Evolutionary conservation across 495 filamentous ascomycete species (phyloP), one percentile per base, ranked within the genome.

Genomic region (Talaromyces stipitatus): DNA sequence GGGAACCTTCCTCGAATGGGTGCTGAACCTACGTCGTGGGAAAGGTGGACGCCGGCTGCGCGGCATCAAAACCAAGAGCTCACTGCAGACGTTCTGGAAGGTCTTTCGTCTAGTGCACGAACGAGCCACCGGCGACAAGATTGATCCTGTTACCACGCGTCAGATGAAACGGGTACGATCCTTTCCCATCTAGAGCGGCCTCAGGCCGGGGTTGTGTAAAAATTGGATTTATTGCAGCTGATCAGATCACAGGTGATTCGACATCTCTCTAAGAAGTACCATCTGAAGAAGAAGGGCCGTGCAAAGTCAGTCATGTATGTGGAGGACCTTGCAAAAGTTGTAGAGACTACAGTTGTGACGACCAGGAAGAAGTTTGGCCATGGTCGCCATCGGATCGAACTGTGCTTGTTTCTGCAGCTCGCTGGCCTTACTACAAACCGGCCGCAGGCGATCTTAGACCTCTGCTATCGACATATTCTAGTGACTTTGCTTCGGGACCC

Each of bases 401-500:
- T 64, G 2, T 32, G 18, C 7, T 62, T 71, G 23, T 68, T 67
- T 58, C 30, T 62, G 16, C 54, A 69, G 50, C 59, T 72, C 16
- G 62, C 66, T 38, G 58, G 66, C 9, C 60, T 70, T 24, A 69
- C 55, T 51, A 57, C 58, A 0, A 72, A 68, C 48, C 61, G 62
- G 26, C 66, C 60, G 22, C 12, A 63, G 50, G 68, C 61, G 27
- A 55, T 70, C 6, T 56, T 69, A 4, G 62, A 62, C 33, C 60
- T 72, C 2, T 33, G 61, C 32, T 70, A 70, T 62, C 57, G 59
- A 7, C 24, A 72, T 55, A 66, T 72, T 33, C 28, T 60, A 54
- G 60, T 71, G 26, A 67, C 57, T 48, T 51, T 74, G 26, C 54
- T 72, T 16, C 63, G 62, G 33, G 68, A 73, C 53, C 69, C 61